Conservation (phyloP, 1,139 yeast species). For the Hyphopichia pseudoburtonii region DNA sequence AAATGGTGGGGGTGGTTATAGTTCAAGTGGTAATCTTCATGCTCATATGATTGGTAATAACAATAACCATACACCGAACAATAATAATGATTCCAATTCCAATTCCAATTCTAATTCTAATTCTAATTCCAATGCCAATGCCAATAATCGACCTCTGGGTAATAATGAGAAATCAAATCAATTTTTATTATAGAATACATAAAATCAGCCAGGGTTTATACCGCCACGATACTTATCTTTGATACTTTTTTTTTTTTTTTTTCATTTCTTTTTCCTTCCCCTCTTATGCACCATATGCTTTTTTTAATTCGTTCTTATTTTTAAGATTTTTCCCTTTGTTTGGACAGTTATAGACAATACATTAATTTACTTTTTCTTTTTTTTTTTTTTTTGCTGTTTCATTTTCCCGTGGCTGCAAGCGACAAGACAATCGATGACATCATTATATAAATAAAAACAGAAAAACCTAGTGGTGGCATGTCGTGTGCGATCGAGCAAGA, state of each 20-base stretch:
- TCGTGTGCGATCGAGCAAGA: neutral
- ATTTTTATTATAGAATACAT: neutral
- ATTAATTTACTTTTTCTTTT: too few relatives aligned
- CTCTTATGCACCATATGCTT: neutral
- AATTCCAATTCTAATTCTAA: neutral
- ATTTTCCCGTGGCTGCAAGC: too few relatives aligned
- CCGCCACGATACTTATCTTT: too few relatives aligned
- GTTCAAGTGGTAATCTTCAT: neutral
- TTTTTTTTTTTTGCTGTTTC: too few relatives aligned
- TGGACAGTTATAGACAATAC: too few relatives aligned
- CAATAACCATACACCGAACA: neutral
- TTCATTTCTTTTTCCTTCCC: neutral
- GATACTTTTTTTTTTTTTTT: neutral
- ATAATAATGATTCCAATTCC: slow-evolving; percentile 5
- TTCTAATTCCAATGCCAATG: neutral
- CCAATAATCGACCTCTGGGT: slow-evolving; percentile 1
- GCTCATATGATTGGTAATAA: neutral
- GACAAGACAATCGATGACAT: too few relatives aligned
- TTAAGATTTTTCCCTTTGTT: neutral
- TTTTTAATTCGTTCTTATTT: neutral
- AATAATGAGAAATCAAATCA: neutral
- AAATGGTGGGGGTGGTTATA: neutral
- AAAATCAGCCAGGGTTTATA: too few relatives aligned
- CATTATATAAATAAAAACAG: too few relatives aligned
- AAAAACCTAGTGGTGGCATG: too few relatives aligned